Base-by-base conservation (phyloP, 371 early-diverging fungal genomes). In the Cokeromyces recurvatus region DNA sequence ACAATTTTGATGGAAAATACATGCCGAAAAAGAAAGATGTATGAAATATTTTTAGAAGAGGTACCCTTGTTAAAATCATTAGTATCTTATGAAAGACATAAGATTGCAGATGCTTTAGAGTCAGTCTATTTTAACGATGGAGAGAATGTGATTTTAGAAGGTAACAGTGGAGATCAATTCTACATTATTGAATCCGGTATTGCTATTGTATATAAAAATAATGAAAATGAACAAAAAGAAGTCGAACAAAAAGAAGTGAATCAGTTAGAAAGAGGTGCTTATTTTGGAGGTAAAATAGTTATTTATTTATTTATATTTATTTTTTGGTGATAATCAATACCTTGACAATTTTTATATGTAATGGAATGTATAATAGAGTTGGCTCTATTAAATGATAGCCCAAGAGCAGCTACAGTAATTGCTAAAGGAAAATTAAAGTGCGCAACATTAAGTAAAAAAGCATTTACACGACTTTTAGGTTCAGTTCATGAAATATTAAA, bases 381-480 rank as follows among this genome's bases (percentile, higher is more conserved):
- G 43, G 93, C 96, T 3, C 71, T 95, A 25, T 64, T 95, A 19
- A 90, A 85, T 37, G 85, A 95, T 62, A 78, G 85, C 57, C 94
- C 94, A 19, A 81, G 96, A 49, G 84, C 83, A 47, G 96, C 93
- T 12, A 91, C 93, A 23, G 85, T 95, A 16, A 62, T 70, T 21
- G 90, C 96, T 23, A 78, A 80, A 37, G 91, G 93, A 24, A 79
- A 85, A 51, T 71, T 93, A 43, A 94, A 94, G 78, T 87, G 90
- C 55, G 96, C 91, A 2, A 86, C 90, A 4, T 68, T 94, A 48
- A 89, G 89, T 53, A 91, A 91, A 68, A 83, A 87, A 51, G 91
- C 94, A 15, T 95, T 95, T 66, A 86, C 85, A 36, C 82, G 96
- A 17, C 75, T 95, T 32, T 74, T 95, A 6, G 96, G 96, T 1